Base-by-base conservation (phyloP, 495 filamentous ascomycete species). In the Lichina pygmaea region DNA sequence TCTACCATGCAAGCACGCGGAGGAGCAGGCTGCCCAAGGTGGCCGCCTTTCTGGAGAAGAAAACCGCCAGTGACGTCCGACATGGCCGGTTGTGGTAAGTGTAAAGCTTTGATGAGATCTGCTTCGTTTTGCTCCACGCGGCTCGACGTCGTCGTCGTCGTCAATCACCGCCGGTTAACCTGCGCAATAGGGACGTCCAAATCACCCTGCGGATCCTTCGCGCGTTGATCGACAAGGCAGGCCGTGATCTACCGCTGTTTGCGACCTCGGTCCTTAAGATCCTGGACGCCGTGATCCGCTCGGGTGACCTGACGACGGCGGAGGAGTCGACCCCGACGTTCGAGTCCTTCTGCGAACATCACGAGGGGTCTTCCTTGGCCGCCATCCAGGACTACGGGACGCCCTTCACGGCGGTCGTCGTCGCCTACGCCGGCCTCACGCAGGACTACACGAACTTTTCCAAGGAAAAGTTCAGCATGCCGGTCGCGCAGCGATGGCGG, bases 21-120 rank as follows among this genome's bases (percentile, higher is more conserved):
- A 72, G 81, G 48, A 85, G 79, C 60, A 94, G 93, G 70, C 70
- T 94, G 46, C 82, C 85, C 55, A 94, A 94, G 58, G 82, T 94
- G 43, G 81, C 81, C 56, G 72, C 72, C 53, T 94, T 91, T 55
- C 63, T 94, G 53, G 84, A 92, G 60, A 86, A 82, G 65, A 78
- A 81, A 62, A 83, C 83, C 45, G 77, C 77, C 38, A 76, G 72
- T 51, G 86, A 94, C 66, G 83, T 93, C 47, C 83, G 73, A 63
- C 73, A 77, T 51, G 69, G 70, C 49, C 73, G 77, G 51, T 73
- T 82, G 54, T 82, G 82, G 81, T 86, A 68, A 56, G 77, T 66
- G 44, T 13, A 46, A 6, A 17, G 13, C 34, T 37, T 31, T n/a
- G 44, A 46, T 37, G 12, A 39, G 24, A 24, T 24, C 4, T 13